These are phyloP conservation scores for Penicillium silybi DNA, from an alignment of 495 filamentous ascomycete genomes.

Conservation along the genomic window DNA sequence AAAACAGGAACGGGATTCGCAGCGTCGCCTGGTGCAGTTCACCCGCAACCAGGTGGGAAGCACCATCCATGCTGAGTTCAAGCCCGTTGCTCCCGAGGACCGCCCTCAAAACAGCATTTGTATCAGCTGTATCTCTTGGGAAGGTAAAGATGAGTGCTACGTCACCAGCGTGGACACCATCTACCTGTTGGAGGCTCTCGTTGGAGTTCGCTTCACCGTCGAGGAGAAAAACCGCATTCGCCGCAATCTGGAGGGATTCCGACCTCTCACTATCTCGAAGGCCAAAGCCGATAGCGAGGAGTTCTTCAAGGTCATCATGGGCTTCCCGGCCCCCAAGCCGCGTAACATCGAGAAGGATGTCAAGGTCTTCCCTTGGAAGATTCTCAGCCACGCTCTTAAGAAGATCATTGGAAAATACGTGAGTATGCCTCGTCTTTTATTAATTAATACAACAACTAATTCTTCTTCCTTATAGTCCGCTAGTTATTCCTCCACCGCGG, in stretches of 20 bases:
- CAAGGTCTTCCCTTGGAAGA: slow-evolving; percentile 95
- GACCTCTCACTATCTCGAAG: slow-evolving; percentile 87
- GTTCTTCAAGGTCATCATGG: slow-evolving; percentile 99
- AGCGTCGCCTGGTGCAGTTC: slow-evolving; percentile 83
- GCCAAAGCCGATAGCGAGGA: slow-evolving; percentile 85
- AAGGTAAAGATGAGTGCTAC: slow-evolving; percentile 80
- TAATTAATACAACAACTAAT: background rate
- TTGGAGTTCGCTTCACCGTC: slow-evolving; percentile 78
- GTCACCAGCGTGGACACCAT: slow-evolving; percentile 98
- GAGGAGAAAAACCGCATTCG: slow-evolving; percentile 98
- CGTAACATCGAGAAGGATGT: slow-evolving; percentile 98
- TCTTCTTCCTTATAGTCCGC: slow-evolving; percentile 35
- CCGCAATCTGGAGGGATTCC: slow-evolving; percentile 88
- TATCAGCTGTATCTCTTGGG: slow-evolving; percentile 92
- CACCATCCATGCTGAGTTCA: slow-evolving; percentile 69
- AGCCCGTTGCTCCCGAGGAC: slow-evolving; percentile 64
- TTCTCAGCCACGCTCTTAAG: slow-evolving; percentile 74
- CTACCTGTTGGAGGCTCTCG: slow-evolving; percentile 80
- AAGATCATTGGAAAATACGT: slow-evolving; percentile 99
- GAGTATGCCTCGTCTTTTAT: slow-evolving; percentile 33
- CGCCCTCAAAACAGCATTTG: slow-evolving; percentile 68
- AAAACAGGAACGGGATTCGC: slow-evolving; percentile 68
- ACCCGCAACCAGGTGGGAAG: slow-evolving; percentile 71
- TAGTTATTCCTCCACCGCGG: slow-evolving; percentile 49
- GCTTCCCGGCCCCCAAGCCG: slow-evolving; percentile 90